These are phyloP conservation scores for Colletotrichum falcatum DNA, from an alignment of 2,329 filamentous ascomycete genomes.

Conservation along the genomic window DNA sequence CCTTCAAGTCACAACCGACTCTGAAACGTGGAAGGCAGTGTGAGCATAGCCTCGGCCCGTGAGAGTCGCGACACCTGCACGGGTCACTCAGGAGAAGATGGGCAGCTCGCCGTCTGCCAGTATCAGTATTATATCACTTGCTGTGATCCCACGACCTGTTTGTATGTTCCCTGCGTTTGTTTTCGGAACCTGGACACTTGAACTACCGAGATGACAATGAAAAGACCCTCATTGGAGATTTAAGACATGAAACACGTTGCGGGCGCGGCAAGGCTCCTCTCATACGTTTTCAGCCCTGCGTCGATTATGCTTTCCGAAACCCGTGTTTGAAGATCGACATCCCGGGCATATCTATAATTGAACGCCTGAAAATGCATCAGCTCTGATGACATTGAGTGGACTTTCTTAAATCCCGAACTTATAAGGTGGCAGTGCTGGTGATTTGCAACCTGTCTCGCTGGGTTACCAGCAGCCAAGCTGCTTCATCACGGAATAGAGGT, in stretches of 20 bases:
- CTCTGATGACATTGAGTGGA: accelerated
- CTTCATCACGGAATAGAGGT: too few relatives aligned
- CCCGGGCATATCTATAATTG: not conserved
- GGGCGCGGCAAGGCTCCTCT: not conserved
- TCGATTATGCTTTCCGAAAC: not conserved
- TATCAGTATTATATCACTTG: too few relatives aligned
- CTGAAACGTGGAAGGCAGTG: not conserved
- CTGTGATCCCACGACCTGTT: not conserved
- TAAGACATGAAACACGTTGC: not conserved
- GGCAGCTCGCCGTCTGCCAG: too few relatives aligned
- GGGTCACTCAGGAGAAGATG: not conserved
- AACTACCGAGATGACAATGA: not conserved
- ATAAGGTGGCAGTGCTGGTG: not conserved
- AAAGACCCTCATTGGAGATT: not conserved
- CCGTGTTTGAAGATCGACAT: not conserved
- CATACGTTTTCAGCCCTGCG: not conserved
- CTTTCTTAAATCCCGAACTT: not conserved
- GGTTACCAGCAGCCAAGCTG: too few relatives aligned
- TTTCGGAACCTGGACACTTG: not conserved
- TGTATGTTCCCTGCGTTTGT: not conserved
- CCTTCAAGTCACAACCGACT: not conserved
- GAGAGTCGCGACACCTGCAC: not conserved
- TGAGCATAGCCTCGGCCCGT: too few relatives aligned
- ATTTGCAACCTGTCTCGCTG: not conserved
- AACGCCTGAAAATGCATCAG: not conserved